phyloP scores from a whole-genome alignment of 2,329 filamentous ascomycete species.

The Aspergillus alliaceus region DNA sequence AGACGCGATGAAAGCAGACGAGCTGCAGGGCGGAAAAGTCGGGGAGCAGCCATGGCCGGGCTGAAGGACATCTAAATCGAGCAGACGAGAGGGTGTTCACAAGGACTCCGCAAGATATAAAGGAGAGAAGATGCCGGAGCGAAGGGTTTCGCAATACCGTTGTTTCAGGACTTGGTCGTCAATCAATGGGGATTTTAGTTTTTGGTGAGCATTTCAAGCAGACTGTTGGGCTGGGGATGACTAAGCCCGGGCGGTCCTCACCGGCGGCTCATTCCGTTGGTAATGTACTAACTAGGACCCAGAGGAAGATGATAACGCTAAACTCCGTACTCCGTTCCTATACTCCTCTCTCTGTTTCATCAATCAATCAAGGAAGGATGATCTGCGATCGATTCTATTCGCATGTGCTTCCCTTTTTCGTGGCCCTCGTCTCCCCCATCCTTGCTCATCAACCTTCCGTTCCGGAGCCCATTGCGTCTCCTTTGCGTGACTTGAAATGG shows the following conservation, averaged over 20 bases:
- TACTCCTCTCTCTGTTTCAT: neutral
- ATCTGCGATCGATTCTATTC: neutral
- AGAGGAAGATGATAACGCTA: neutral
- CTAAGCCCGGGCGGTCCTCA: slow-evolving; percentile 31
- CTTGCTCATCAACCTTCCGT: slow-evolving; percentile 74
- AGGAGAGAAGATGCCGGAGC: slow-evolving; percentile 10
- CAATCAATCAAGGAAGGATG: neutral
- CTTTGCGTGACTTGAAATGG: slow-evolving; percentile 82
- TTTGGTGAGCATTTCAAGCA: slow-evolving; percentile 28
- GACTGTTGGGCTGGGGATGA: slow-evolving; percentile 38
- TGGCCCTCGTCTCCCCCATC: slow-evolving; percentile 22
- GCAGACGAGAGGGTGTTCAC: slow-evolving; percentile 15
- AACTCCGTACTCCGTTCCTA: neutral
- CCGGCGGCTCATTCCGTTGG: slow-evolving; percentile 36
- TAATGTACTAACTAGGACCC: too few species aligned
- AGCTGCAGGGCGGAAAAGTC: slow-evolving; percentile 64
- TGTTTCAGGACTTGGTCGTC: slow-evolving; percentile 8
- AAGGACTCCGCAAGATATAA: slow-evolving; percentile 6
- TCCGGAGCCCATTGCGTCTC: slow-evolving; percentile 72
- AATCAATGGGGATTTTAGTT: slow-evolving; percentile 15
- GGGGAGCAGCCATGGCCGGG: slow-evolving; percentile 56
- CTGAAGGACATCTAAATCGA: slow-evolving; percentile 33
- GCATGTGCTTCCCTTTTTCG: slow-evolving; percentile 16
- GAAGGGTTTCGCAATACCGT: slow-evolving; percentile 6
- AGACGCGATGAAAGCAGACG: slow-evolving; percentile 60